Evolutionary conservation across 768 basidiomycete genomes (phyloP).

Genomic region (Calocybe cyanea): DNA sequence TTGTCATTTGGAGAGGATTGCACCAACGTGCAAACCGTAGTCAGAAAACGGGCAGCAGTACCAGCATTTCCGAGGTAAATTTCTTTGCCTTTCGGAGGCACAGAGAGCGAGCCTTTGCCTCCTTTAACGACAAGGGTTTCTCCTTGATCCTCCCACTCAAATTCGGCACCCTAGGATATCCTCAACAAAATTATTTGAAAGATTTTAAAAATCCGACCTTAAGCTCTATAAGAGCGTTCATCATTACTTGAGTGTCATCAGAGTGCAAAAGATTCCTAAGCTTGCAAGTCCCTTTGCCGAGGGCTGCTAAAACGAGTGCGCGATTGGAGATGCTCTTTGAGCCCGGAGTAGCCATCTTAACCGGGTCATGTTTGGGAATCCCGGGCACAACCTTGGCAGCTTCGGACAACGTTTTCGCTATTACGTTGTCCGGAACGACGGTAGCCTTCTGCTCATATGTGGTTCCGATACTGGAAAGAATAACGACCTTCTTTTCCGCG

Average conservation of each 20-base stretch:
- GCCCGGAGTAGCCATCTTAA: slow-evolving; percentile 86
- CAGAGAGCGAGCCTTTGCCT: slow-evolving; percentile 72
- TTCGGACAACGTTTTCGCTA: slow-evolving; percentile 77
- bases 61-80: slow-evolving; percentile 97
- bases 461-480: slow-evolving; percentile 86
- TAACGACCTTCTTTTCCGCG: slow-evolving; percentile 87
- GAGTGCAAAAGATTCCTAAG: slow-evolving; percentile 91
- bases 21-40: slow-evolving; percentile 92
- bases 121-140: slow-evolving; percentile 93
- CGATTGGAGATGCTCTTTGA: slow-evolving; percentile 97
- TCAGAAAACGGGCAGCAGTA: slow-evolving; percentile 95
- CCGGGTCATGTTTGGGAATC: slow-evolving; percentile 54
- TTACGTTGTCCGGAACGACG: slow-evolving; percentile 75
- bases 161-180: slow-evolving; percentile 71
- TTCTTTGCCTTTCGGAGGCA: slow-evolving; percentile 79
- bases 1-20: slow-evolving; percentile 36
- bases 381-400: slow-evolving; percentile 74
- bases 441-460: slow-evolving; percentile 92
- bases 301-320: slow-evolving; percentile 87
- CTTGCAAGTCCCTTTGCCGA: slow-evolving; percentile 84
- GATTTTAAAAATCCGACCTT: slow-evolving; percentile 46
- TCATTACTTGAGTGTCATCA: slow-evolving; percentile 99
- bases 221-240: slow-evolving; percentile 86
- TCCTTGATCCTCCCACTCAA: slow-evolving; percentile 94
- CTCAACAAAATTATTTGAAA: slow-evolving; percentile 1